phyloP scores from a whole-genome alignment of 352 stramenopile species.

The Pythium plurisporium region DNA sequence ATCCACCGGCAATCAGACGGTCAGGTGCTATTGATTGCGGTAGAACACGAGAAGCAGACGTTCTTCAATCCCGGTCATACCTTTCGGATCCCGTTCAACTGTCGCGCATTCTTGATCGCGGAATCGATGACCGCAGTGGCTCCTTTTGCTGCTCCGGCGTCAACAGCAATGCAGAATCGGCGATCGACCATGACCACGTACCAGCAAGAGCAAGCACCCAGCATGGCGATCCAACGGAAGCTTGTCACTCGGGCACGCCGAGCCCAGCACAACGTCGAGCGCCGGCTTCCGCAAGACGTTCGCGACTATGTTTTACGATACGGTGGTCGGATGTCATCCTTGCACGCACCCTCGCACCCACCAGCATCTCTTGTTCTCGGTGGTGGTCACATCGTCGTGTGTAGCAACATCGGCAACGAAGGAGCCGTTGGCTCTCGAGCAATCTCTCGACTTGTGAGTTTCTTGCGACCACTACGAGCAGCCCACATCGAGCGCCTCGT shows the following conservation, averaged over 20 bases:
- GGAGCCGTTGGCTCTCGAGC: slow-evolving; percentile 46
- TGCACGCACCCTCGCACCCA: slow-evolving; percentile 37
- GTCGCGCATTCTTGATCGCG: slow-evolving; percentile 72
- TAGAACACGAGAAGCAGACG: slow-evolving; percentile 63
- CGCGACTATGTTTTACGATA: slow-evolving; percentile 57
- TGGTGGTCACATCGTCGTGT: slow-evolving; percentile 78
- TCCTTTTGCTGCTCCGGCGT: slow-evolving; percentile 11
- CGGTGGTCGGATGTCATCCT: slow-evolving; percentile 25
- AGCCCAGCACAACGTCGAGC: slow-evolving; percentile 70
- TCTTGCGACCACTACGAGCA: slow-evolving; percentile 65
- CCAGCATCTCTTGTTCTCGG: slow-evolving; percentile 33
- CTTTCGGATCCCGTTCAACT: slow-evolving; percentile 44
- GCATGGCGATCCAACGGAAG: slow-evolving; percentile 23
- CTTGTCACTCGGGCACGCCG: slow-evolving; percentile 45
- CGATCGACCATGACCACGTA: slow-evolving; percentile 5
- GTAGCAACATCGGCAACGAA: slow-evolving; percentile 69
- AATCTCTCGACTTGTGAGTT: slow-evolving; percentile 66
- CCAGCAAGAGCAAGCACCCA: neutral
- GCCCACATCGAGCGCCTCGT: slow-evolving; percentile 62
- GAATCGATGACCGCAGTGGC: slow-evolving; percentile 58
- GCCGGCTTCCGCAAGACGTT: slow-evolving; percentile 53
- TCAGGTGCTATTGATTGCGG: slow-evolving; percentile 67
- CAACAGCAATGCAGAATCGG: neutral
- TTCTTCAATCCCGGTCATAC: slow-evolving; percentile 70
- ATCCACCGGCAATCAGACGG: slow-evolving; percentile 72